Evolutionary conservation across 2,329 filamentous ascomycete genomes (phyloP).

Genomic region (Penicillium glabrum): DNA sequence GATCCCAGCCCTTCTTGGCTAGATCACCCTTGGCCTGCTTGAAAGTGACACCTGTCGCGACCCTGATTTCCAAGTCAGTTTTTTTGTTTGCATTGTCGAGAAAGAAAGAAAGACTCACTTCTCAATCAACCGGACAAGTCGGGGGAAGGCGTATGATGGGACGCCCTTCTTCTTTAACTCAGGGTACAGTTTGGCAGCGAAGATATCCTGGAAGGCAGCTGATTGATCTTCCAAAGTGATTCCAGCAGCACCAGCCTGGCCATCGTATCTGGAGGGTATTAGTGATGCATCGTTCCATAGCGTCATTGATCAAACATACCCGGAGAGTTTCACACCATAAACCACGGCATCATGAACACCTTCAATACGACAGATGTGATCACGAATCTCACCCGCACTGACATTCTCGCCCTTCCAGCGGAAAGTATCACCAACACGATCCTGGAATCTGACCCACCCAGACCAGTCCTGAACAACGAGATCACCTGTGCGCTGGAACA

Average conservation of each 20-base stretch:
- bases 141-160: slow-evolving; percentile 48
- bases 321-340: slow-evolving; percentile 44
- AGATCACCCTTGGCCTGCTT: slow-evolving; percentile 51
- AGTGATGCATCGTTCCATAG: neutral
- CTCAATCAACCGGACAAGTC: slow-evolving; percentile 48
- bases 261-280: slow-evolving; percentile 43
- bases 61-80: slow-evolving; percentile 22
- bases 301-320: slow-evolving; percentile 26
- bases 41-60: slow-evolving; percentile 51
- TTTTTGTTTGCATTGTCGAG: slow-evolving; percentile 2
- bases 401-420: slow-evolving; percentile 49
- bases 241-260: slow-evolving; percentile 49
- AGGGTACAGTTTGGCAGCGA: slow-evolving; percentile 40
- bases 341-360: slow-evolving; percentile 47
- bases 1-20: slow-evolving; percentile 44
- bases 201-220: slow-evolving; percentile 27
- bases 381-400: slow-evolving; percentile 46
- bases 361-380: slow-evolving; percentile 43
- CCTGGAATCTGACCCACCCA: slow-evolving; percentile 49
- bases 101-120: slow-evolving; percentile 35
- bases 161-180: slow-evolving; percentile 46
- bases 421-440: slow-evolving; percentile 43
- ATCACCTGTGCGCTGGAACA: slow-evolving; percentile 49
- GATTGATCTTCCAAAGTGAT: slow-evolving; percentile 43
- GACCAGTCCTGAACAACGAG: slow-evolving; percentile 41